A percentile compares a stretch with the other conserved stretches of the same genome.
Evolutionary conservation across 2,329 filamentous ascomycete species (phyloP).

Genomic region (Aspergillus aculeatus): DNA sequence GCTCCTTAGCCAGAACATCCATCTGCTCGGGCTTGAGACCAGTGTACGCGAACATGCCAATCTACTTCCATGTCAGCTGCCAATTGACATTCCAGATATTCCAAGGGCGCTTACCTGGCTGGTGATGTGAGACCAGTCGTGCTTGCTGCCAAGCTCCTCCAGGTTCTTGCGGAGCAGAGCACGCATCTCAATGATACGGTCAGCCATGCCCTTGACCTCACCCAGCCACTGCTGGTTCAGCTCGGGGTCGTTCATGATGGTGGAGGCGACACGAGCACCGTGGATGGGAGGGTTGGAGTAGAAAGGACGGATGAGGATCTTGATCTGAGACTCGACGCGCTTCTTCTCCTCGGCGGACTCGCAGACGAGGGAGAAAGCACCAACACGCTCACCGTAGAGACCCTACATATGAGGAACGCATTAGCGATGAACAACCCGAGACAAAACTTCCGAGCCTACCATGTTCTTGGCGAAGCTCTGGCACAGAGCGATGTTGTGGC

Average conservation of each 20-base stretch:
- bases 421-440: constrained; percentile 2
- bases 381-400: constrained; percentile 96
- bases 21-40: constrained; percentile 89
- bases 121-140: constrained; percentile 99
- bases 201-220: constrained; percentile 98
- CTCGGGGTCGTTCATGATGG: constrained; percentile 81
- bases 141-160: constrained; percentile 89
- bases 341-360: constrained; percentile 86
- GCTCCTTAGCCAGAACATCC: constrained; percentile 86
- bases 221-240: constrained; percentile 92
- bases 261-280: constrained; percentile 87
- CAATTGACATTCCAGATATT: not conserved
- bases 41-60: constrained; percentile 99
- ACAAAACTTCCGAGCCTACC: constrained; percentile 50
- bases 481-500: constrained; percentile 81
- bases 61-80: constrained; percentile 47
- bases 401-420: constrained; percentile 53
- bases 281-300: constrained; percentile 99
- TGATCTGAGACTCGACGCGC: constrained; percentile 94
- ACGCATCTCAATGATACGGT: constrained; percentile 98
- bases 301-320: constrained; percentile 92
- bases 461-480: constrained; percentile 99
- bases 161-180: constrained; percentile 91
- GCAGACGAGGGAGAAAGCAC: constrained; percentile 90
- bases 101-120: constrained; percentile 58